phyloP scores from a whole-genome alignment of 2,329 filamentous ascomycete genomes.

The Diaporthe destruens region DNA sequence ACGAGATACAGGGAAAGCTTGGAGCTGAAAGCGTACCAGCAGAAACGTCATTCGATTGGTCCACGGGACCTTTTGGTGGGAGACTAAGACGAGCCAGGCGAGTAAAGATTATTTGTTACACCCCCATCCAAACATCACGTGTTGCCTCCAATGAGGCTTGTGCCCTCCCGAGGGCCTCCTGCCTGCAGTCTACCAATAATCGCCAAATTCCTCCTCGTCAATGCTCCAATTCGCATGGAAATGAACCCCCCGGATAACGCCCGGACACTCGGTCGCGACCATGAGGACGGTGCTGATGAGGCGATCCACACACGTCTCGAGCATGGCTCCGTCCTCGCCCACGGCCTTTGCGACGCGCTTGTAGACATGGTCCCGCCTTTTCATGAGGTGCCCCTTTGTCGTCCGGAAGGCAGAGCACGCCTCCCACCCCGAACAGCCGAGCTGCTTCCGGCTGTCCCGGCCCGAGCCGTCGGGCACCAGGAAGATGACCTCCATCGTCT shows the following conservation, averaged over 20 bases:
- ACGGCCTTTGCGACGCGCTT: not conserved
- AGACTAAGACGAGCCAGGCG: too few relatives aligned
- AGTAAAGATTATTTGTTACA: too few relatives aligned
- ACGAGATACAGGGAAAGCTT: too few relatives aligned
- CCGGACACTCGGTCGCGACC: not conserved
- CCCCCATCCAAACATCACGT: too few relatives aligned
- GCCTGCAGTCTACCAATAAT: too few relatives aligned
- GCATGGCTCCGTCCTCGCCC: not conserved
- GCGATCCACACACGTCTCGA: not conserved
- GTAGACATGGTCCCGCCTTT: not conserved
- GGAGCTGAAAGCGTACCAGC: too few relatives aligned
- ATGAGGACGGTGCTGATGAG: not conserved
- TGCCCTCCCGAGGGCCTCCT: too few relatives aligned
- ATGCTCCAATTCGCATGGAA: not conserved
- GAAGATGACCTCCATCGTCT: not conserved
- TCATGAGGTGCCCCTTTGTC: not conserved
- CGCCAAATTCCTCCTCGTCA: not conserved
- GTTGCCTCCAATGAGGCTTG: too few relatives aligned
- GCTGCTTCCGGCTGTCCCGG: not conserved
- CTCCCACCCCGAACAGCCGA: not conserved
- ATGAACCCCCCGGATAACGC: not conserved
- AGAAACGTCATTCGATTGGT: too few relatives aligned
- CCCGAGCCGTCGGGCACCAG: too few relatives aligned
- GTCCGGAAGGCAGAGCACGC: rapidly evolving
- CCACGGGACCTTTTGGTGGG: too few relatives aligned